Conservation (phyloP, 2,329 filamentous ascomycete genomes). For the Piedraia hortae region DNA sequence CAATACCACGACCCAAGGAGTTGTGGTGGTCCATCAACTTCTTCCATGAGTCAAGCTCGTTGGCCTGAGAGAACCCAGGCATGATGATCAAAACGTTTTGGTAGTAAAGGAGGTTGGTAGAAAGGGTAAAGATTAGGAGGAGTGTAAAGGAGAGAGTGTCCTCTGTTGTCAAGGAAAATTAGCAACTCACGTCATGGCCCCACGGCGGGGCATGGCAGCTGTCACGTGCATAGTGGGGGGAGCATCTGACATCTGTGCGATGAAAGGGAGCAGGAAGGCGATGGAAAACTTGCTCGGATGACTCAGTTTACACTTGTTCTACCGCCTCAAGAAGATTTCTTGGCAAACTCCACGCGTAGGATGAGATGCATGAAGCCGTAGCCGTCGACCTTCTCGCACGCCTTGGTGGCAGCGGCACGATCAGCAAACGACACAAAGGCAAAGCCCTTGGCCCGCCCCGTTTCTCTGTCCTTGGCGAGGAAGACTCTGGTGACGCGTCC, state of each 20-base stretch:
- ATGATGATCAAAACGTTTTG: conserved; percentile 16
- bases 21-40: conserved; percentile 78
- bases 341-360: conserved; percentile 65
- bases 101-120: conserved; percentile 3
- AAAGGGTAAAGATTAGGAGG: no score
- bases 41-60: conserved; percentile 63
- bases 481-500: conserved; percentile 93
- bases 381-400: conserved; percentile 94
- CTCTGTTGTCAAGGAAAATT: no score
- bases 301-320: no score
- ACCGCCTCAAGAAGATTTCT: conserved; percentile 18
- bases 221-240: no score
- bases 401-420: conserved; percentile 64
- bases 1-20: conserved; percentile 60
- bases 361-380: conserved; percentile 73
- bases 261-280: no score
- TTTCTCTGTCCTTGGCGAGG: conserved; percentile 91
- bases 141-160: background rate
- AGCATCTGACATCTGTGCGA: no score
- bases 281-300: no score
- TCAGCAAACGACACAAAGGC: conserved; percentile 96
- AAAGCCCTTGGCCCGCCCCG: conserved; percentile 87
- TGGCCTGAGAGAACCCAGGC: conserved; percentile 52
- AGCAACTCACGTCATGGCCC: no score
- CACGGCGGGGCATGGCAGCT: no score